Base-by-base conservation (phyloP, 1,139 yeast species). In the Sugiyamaella paludigena region DNA sequence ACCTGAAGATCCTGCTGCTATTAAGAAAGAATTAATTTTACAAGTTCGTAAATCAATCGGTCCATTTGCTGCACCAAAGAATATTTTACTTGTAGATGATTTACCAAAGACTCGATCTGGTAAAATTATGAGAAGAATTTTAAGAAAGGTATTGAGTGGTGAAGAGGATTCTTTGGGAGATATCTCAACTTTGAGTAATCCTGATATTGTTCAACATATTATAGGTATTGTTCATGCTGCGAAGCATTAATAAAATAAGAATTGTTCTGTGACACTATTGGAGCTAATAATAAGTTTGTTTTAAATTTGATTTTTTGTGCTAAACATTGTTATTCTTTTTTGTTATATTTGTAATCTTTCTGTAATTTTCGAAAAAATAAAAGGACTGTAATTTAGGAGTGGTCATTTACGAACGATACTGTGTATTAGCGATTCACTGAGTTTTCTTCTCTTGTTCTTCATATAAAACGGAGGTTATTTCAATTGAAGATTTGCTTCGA, bases 71-170 rank as follows among this genome's bases (percentile, higher is more conserved):
- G 95, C 97, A 51, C 98, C 98, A 68, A 89, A 89, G 75, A 78
- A 84, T 40, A 88, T 91, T 49, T 81, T 89, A 56, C 74, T 89
- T 55, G 96, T 91, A 48, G 81, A 78, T 50, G 98, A 91, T 66
- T 80, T 91, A 69, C 98, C 98, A 70, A 91, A 89, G 80, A 91
- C 98, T 36, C 82, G 98, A 74, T 87, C 96, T 32, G 98, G 98
- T 64, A 91, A 91, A 79, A 91, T 92, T 69, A 91, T 91, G 95
- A 85, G 98, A 78, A 87, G 98, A 76, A 86, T 92, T 62, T 79
- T 91, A 72, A 83, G 98, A 76, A 91, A 92, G 77, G 76, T 91
- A 55, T 81, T 92, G 45, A 79, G 91, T 46, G 80, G 86, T 61
- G 97, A 91, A 74, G 92, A 89, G 57, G 95, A 87, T 61, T 89